Evolutionary conservation across 83 land plant species (phyloP).

Genomic region (Thuja plicata): DNA sequence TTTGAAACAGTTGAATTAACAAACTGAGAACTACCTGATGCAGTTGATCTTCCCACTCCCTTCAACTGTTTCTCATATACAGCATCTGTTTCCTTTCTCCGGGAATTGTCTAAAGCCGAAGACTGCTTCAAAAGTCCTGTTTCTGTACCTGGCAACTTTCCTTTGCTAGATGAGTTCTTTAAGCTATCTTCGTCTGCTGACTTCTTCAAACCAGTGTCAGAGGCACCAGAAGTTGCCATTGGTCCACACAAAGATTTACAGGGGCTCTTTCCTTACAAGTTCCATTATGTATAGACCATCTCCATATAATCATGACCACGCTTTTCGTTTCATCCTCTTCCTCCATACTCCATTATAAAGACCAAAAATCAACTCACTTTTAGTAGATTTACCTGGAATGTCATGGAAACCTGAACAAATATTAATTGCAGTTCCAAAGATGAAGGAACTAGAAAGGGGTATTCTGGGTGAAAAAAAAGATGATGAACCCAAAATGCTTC

Average conservation of each 20-base stretch:
- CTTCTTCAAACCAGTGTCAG: constrained; percentile 4
- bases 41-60: background rate
- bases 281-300: constrained; percentile 8
- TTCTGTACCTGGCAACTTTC: constrained; percentile 8
- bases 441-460: background rate
- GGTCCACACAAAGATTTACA: background rate
- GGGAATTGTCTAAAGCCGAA: constrained; percentile 2
- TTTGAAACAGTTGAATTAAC: background rate
- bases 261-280: background rate
- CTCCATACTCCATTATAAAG: background rate
- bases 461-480: background rate
- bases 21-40: constrained; percentile 1
- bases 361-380: background rate
- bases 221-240: constrained; percentile 12
- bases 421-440: background rate
- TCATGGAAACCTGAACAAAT: background rate
- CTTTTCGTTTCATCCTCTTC: background rate
- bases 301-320: background rate
- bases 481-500: background rate
- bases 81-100: background rate
- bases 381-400: background rate
- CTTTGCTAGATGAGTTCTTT: constrained; percentile 10
- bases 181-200: constrained; percentile 5
- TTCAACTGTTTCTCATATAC: background rate
- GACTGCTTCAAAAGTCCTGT: background rate